These are phyloP conservation scores for Fusarium sp. DNA, from an alignment of 2,329 filamentous ascomycete species.

Conservation along the genomic window DNA sequence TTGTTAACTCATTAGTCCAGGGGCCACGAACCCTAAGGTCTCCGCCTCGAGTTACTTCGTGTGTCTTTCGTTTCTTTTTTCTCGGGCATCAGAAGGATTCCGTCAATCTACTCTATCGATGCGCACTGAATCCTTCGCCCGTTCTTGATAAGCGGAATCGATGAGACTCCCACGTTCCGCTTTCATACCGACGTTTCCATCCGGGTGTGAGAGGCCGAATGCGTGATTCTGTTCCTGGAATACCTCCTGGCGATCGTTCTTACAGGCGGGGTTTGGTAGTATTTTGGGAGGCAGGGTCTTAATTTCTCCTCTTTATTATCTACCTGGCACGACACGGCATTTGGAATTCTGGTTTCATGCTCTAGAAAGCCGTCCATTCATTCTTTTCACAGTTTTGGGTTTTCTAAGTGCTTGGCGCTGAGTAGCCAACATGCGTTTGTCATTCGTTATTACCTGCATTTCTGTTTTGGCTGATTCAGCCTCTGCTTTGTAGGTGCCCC, in stretches of 20 bases:
- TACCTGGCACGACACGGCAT: neutral
- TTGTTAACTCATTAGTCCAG: neutral
- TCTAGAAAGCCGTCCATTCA: neutral
- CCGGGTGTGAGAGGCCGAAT: neutral
- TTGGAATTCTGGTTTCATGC: neutral
- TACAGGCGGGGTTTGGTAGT: neutral
- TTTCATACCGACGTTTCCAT: neutral
- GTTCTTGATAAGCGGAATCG: neutral
- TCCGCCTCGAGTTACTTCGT: neutral
- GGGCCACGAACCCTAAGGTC: neutral
- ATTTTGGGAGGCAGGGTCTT: neutral
- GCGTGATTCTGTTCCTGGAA: neutral
- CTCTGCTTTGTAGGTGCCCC: neutral
- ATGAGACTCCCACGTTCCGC: neutral
- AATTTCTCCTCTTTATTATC: neutral
- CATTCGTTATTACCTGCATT: constrained; percentile 17
- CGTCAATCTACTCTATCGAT: neutral
- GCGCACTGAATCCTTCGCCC: neutral
- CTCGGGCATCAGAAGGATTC: neutral
- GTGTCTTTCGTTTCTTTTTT: neutral
- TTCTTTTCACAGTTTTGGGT: neutral
- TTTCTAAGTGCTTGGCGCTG: neutral
- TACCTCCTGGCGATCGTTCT: neutral
- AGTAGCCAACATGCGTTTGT: constrained; percentile 24
- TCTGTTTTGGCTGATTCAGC: constrained; percentile 26